Base-by-base conservation (phyloP, 2,329 filamentous ascomycete genomes). In the Pyrenophora seminiperda region DNA sequence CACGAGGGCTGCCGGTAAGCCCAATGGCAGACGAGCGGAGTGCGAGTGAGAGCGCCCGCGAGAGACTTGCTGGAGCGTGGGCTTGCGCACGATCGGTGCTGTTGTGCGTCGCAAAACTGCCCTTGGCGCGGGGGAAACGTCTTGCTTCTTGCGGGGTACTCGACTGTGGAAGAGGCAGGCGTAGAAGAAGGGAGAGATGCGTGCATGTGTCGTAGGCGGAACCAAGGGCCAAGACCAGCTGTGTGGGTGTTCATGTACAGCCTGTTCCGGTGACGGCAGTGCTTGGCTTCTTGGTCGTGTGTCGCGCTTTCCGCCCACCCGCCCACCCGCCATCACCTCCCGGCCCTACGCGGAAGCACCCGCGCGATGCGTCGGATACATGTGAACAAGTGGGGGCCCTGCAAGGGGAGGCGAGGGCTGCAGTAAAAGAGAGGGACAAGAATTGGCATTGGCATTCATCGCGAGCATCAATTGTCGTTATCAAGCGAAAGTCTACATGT, bases 41-140 rank as follows among this genome's bases (percentile, higher is more conserved):
- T 45, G 44, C 56, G 53, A 57, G 43, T 47, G 40, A 54, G 40
- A 48, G 49, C 30, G 47, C 34, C 43, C 41, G 49, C 52, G 50
- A 55, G 31, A 57, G 50, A 49, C 57, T 60, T 59, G 62, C 59
- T 62, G 53, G 53, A 47, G 52, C 44, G 57, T 58, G 62, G 59
- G 58, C 57, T 61, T 51, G 62, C 60, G 62, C 63, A 57, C 56
- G 56, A 55, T 47, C 41, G 46, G 45, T 42, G 56, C 56, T 65
- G 59, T 44, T 56, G 65, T 65, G 58, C 52, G 60, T 63, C 53
- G 60, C 53, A 41, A 50, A 50, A 43, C 50, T 30, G 40, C 17
- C 20, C 62, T 68, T 67, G 61, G 66, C 63, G 67, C 60, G 65
- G 68, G 67, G 65, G 58, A 61, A 49, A n/a, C n/a, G n/a, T n/a